Evolutionary conservation across 2,329 filamentous ascomycete species (phyloP), one percentile per base, ranked within the genome.

Genomic region (Fusarium pilosicola): DNA sequence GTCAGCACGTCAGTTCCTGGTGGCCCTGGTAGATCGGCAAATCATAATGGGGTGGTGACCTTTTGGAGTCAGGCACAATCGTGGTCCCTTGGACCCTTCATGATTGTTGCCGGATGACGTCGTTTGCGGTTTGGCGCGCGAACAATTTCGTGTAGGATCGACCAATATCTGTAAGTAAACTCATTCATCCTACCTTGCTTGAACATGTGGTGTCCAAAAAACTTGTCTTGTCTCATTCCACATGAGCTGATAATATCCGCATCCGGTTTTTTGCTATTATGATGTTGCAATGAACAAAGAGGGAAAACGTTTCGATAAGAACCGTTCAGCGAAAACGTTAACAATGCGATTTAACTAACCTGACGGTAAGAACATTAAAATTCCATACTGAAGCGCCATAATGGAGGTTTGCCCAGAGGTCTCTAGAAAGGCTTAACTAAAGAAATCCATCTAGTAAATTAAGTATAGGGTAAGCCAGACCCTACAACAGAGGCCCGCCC

Each of bases 101-200:
- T 32, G 3, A 5, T 17, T 30, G n/a, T 12, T 3, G 13, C 20
- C 2, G 2, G 9, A 28, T 30, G 38, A 62, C 32, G 32, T 38
- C 9, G n/a, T 7, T 7, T 1, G 7, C 14, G 9, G 14, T 14
- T 15, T 8, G n/a, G 7, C n/a, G 20, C 13, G 4, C 18, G 24
- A n/a, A 18, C 18, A 4, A 30, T 3, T 6, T 30, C 18, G 15
- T 18, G 1, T 1, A 13, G 7, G 24, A 49, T 38, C 20, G 15
- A 14, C 24, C 20, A 8, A 11, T 4, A 26, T 17, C 18, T 15
- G 4, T 7, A 20, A 9, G 3, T 9, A 2, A 26, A 18, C 17
- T 52, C 0, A 5, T 18, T 1, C 2, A 2, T 6, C 5, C 15
- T 24, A 6, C 10, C 34, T 11, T 11, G 4, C 4, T 12, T 22